phyloP scores from a whole-genome alignment of 257 asterid species.

The Nemophila menziesii region DNA sequence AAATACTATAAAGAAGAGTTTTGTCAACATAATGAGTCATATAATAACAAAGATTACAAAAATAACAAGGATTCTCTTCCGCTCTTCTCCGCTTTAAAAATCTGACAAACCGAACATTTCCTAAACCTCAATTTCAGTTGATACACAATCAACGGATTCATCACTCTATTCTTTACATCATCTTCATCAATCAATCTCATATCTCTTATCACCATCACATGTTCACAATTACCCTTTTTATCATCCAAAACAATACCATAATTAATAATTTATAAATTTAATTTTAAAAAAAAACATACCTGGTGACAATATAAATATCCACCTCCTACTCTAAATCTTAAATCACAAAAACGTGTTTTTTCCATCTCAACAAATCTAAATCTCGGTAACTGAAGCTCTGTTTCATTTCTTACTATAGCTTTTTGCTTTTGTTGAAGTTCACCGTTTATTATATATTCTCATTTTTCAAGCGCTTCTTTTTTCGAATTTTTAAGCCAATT shows the following conservation, averaged over 20 bases:
- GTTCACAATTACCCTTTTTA: slow-evolving; percentile 83
- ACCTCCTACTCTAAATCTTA: no score
- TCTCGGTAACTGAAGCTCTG: slow-evolving; percentile 38
- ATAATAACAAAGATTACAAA: slow-evolving; percentile 81
- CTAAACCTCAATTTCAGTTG: slow-evolving; percentile 37
- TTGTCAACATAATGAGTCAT: slow-evolving; percentile 79
- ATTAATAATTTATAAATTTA: no score
- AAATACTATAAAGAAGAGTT: slow-evolving; percentile 53
- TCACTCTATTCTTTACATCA: slow-evolving; percentile 69
- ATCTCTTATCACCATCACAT: slow-evolving; percentile 60
- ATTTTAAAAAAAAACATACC: no score
- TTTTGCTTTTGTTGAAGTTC: no score
- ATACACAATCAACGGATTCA: slow-evolving; percentile 48
- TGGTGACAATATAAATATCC: no score
- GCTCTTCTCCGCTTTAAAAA: slow-evolving; percentile 64
- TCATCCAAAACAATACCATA: background rate
- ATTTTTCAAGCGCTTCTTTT: no score
- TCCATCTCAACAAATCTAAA: slow-evolving; percentile 51
- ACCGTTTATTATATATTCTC: no score
- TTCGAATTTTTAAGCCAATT: slow-evolving; percentile 73
- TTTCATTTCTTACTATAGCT: slow-evolving; percentile 35
- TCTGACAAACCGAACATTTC: slow-evolving; percentile 82
- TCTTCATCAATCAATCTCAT: slow-evolving; percentile 73
- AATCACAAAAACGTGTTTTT: no score
- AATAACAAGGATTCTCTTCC: slow-evolving; percentile 61